These are phyloP conservation scores for Alternaria gansuensis DNA, from an alignment of 2,329 filamentous ascomycete genomes.

Conservation along the genomic window DNA sequence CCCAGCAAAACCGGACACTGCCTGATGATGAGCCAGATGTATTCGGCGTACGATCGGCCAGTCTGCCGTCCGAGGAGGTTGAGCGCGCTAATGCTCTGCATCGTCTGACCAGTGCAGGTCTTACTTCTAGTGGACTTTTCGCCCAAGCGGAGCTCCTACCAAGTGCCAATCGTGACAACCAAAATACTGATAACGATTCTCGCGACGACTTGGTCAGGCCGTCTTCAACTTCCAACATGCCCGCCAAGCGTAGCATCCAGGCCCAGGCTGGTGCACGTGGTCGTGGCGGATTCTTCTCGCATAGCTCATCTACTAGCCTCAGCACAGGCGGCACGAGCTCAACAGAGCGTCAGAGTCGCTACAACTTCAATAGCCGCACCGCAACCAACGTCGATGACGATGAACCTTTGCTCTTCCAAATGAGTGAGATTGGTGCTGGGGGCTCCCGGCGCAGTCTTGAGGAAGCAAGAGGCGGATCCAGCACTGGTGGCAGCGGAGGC, in stretches of 20 bases:
- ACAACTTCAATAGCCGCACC: conserved; percentile 57
- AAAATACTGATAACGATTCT: conserved; percentile 32
- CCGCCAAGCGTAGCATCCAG: conserved; percentile 40
- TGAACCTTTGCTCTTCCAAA: conserved; percentile 75
- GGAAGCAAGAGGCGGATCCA: conserved; percentile 46
- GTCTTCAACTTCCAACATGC: conserved; percentile 42
- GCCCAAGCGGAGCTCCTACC: conserved; percentile 53
- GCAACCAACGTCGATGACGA: conserved; percentile 64
- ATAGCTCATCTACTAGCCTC: conserved; percentile 43
- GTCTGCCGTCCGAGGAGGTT: conserved; percentile 66
- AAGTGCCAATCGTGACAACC: conserved; percentile 40
- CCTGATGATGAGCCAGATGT: conserved; percentile 69
- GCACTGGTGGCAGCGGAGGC: conserved; percentile 38
- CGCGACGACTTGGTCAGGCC: conserved; percentile 42
- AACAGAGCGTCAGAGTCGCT: conserved; percentile 50
- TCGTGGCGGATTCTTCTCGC: conserved; percentile 45
- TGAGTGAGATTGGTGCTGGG: conserved; percentile 71
- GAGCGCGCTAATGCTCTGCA: conserved; percentile 58
- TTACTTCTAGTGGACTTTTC: conserved; percentile 71
- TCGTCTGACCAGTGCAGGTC: conserved; percentile 56
- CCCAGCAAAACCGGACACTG: conserved; percentile 70
- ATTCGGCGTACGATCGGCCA: conserved; percentile 71
- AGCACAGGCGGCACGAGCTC: conserved; percentile 48
- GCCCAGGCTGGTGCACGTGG: conserved; percentile 37
- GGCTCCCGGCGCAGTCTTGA: conserved; percentile 51